phyloP scores from a whole-genome alignment of 23 red algal species.

The Pyropia haitanensis region DNA sequence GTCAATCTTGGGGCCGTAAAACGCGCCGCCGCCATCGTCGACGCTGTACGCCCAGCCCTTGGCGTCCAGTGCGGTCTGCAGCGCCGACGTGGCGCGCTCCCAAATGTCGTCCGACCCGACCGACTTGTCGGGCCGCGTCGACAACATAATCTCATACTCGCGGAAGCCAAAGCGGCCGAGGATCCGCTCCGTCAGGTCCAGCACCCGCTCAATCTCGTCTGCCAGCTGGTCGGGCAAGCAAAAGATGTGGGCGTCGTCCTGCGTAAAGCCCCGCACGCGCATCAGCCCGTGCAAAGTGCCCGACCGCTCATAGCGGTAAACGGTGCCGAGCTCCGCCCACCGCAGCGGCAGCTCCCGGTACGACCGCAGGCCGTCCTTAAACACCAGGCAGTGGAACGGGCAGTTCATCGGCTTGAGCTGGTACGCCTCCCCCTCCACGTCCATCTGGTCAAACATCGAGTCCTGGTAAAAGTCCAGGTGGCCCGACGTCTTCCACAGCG shows the following conservation, averaged over 20 bases:
- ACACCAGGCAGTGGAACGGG: slow-evolving; percentile 92
- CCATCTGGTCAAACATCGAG: slow-evolving; percentile 97
- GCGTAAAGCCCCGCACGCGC: slow-evolving; percentile 97
- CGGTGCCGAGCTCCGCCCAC: slow-evolving; percentile 95
- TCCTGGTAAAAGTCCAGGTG: slow-evolving; percentile 97
- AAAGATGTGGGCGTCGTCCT: slow-evolving; percentile 99
- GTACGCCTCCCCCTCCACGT: slow-evolving; percentile 71
- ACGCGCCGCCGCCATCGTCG: slow-evolving; percentile 95
- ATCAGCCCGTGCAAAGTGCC: slow-evolving; percentile 98
- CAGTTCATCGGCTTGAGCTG: slow-evolving; percentile 99
- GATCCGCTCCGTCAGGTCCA: slow-evolving; percentile 80
- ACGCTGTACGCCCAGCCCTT: slow-evolving; percentile 87
- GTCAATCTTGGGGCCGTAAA: slow-evolving; percentile 99
- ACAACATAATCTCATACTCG: slow-evolving; percentile 94
- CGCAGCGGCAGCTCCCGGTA: slow-evolving; percentile 96
- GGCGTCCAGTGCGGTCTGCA: slow-evolving; percentile 49
- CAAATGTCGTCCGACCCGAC: slow-evolving; percentile 93
- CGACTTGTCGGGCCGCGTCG: slow-evolving; percentile 86
- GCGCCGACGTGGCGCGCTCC: slow-evolving; percentile 66
- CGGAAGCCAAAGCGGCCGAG: slow-evolving; percentile 87
- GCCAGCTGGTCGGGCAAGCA: slow-evolving; percentile 83
- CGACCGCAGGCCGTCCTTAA: slow-evolving; percentile 75
- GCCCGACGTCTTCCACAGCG: slow-evolving; percentile 89
- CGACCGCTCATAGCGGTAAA: slow-evolving; percentile 96
- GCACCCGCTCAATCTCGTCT: slow-evolving; percentile 73